Percentiles rank a stretch among this genome's conserved stretches.
phyloP scores from a whole-genome alignment of 1,139 yeast species.

The Blastobotrys ciferrii region DNA sequence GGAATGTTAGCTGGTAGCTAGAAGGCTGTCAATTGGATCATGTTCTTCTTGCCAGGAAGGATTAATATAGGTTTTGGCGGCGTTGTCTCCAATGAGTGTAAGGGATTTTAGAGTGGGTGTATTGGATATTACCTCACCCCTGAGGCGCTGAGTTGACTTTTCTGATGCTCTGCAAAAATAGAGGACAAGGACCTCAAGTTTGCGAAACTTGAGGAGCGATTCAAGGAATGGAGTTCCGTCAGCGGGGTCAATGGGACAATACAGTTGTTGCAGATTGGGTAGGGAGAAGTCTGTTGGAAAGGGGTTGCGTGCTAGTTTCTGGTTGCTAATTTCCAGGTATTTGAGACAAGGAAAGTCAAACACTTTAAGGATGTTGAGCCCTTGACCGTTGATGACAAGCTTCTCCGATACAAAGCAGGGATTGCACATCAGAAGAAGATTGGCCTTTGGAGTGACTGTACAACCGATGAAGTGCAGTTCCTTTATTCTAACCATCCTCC shows the following conservation, averaged over 20 bases:
- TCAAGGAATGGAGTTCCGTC: neutral
- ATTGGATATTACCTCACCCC: neutral
- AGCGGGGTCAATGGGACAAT: neutral
- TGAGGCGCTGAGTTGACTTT: neutral
- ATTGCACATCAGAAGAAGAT: neutral
- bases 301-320: neutral
- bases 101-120: neutral
- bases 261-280: neutral
- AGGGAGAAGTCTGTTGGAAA: neutral
- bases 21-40: neutral
- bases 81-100: neutral
- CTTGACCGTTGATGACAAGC: neutral
- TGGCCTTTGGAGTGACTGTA: neutral
- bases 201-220: neutral
- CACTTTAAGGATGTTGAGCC: neutral
- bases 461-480: neutral
- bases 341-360: neutral
- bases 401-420: neutral
- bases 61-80: neutral
- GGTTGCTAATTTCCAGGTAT: neutral
- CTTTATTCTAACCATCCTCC: neutral
- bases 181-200: neutral
- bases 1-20: neutral
- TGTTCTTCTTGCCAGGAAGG: neutral
- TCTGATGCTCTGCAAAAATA: neutral